Conservation (phyloP, 768 basidiomycete genomes). For the Lactarius vividus region DNA sequence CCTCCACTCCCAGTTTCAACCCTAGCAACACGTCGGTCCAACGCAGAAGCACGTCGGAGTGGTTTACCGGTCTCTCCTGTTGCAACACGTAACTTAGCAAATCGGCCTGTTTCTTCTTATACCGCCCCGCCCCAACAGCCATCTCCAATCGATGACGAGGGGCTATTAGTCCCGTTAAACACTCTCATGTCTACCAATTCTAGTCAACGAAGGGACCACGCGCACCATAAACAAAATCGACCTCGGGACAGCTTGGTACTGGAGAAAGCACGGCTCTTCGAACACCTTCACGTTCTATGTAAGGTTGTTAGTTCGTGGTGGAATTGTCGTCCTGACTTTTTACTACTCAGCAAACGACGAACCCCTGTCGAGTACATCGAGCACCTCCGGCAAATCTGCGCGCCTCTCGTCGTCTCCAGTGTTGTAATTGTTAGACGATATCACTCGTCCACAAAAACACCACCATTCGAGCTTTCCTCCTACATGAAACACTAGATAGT, state of each 20-base stretch:
- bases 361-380: constrained; percentile 18
- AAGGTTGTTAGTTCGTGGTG: constrained; percentile 35
- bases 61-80: not conserved
- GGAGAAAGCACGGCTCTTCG: constrained; percentile 25
- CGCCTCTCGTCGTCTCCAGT: constrained; percentile 38
- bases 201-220: constrained; percentile 10
- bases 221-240: constrained; percentile 2
- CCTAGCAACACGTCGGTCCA: not conserved
- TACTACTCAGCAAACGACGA: constrained; percentile 23
- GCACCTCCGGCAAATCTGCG: constrained; percentile 10
- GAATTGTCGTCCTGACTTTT: constrained; percentile 26
- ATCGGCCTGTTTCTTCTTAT: not conserved
- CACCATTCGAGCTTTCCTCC: constrained; percentile 36
- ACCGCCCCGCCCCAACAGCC: not conserved
- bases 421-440: constrained; percentile 30
- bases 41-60: not conserved
- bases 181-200: not conserved
- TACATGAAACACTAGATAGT: constrained; percentile 12
- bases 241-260: constrained; percentile 29
- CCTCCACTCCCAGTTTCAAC: constrained; percentile 23
- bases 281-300: constrained; percentile 33
- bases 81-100: not conserved
- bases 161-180: constrained; percentile 6
- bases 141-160: constrained; percentile 2
- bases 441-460: constrained; percentile 29